phyloP scores from a whole-genome alignment of 2,329 filamentous ascomycete species.

The Parastagonospora nodorum region DNA sequence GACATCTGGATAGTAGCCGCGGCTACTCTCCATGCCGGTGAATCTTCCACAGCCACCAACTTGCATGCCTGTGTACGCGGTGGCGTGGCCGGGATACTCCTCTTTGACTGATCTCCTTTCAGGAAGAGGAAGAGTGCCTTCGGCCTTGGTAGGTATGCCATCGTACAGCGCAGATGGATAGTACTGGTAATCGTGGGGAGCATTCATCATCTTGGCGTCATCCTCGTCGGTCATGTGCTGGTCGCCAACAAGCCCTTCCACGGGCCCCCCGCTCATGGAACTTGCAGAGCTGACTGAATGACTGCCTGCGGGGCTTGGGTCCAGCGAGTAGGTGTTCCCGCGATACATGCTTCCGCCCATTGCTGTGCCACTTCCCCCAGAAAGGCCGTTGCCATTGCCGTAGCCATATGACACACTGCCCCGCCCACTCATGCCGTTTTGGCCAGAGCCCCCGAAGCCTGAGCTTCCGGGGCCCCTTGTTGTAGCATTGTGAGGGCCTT shows the following conservation, averaged over 20 bases:
- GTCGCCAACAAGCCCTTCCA: constrained; percentile 50
- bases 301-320: constrained; percentile 47
- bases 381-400: constrained; percentile 39
- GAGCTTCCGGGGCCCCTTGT: constrained; percentile 41
- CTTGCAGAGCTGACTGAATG: constrained; percentile 53
- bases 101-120: constrained; percentile 49
- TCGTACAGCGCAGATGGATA: constrained; percentile 53
- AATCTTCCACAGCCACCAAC: constrained; percentile 50
- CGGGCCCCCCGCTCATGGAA: constrained; percentile 46
- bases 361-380: constrained; percentile 32
- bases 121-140: constrained; percentile 39
- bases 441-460: constrained; percentile 36
- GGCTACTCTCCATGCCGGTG: constrained; percentile 53
- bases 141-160: constrained; percentile 39
- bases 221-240: constrained; percentile 48
- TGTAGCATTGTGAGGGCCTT: constrained; percentile 49
- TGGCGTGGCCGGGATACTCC: constrained; percentile 45
- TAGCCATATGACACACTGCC: constrained; percentile 54
- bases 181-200: constrained; percentile 53
- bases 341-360: constrained; percentile 43
- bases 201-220: constrained; percentile 48
- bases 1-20: constrained; percentile 54
- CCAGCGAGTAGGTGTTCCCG: constrained; percentile 44
- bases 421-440: constrained; percentile 69
- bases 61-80: constrained; percentile 40